A percentile compares a stretch with the other conserved stretches of the same genome.
Conservation (phyloP, 768 basidiomycete genomes). For the Lentinula raphanica region DNA sequence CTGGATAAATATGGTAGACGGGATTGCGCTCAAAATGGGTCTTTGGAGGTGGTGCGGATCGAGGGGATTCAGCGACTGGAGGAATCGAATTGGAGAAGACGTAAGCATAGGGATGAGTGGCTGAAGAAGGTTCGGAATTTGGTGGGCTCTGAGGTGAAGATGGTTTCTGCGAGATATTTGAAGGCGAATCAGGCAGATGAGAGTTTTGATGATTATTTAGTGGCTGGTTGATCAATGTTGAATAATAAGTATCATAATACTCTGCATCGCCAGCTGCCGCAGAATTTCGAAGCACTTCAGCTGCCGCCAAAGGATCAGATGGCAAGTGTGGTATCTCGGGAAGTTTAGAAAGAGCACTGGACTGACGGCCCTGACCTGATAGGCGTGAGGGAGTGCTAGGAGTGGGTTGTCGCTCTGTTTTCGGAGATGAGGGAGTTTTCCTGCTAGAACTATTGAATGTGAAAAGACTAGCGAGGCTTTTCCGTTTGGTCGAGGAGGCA, state of each 20-base stretch:
- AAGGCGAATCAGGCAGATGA: conserved; percentile 12
- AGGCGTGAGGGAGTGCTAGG: not conserved
- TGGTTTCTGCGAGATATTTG: conserved; percentile 11
- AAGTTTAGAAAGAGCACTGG: not conserved
- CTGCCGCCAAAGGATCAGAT: conserved; percentile 9
- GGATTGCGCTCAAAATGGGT: conserved; percentile 3
- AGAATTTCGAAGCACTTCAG: not conserved
- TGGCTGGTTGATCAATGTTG: conserved; percentile 22
- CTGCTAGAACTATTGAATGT: conserved; percentile 33
- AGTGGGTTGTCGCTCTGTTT: conserved; percentile 8
- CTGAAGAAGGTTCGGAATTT: conserved; percentile 20
- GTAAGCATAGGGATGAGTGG: conserved; percentile 51
- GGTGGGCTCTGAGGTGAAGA: conserved; percentile 15
- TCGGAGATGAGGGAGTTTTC: conserved; percentile 18
- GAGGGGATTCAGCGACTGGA: not conserved
- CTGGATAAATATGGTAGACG: not conserved
- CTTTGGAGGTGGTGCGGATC: conserved; percentile 4
- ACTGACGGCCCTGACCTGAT: not conserved
- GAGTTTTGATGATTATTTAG: conserved; percentile 4
- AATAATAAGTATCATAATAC: conserved; percentile 49
- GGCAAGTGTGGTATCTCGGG: not conserved
- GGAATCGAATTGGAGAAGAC: conserved; percentile 21
- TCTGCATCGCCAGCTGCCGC: conserved; percentile 33
- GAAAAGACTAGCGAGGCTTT: conserved; percentile 51
- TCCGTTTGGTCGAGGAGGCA: conserved; percentile 27